Evolutionary conservation across 768 basidiomycete species (phyloP), one percentile per base, ranked within the genome.

Genomic region (Amanita exitialis): DNA sequence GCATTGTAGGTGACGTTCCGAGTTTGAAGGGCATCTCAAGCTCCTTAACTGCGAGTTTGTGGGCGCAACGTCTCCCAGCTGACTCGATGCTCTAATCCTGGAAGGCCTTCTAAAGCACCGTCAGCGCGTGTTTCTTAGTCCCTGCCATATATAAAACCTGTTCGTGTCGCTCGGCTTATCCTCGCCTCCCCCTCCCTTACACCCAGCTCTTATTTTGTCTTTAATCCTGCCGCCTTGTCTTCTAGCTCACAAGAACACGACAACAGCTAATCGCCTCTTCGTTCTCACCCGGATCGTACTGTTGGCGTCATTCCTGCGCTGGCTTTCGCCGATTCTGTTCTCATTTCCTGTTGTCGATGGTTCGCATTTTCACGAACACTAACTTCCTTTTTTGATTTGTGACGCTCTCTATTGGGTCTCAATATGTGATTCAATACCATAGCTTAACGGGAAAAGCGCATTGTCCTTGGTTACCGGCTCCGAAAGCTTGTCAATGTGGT

Each of bases 311-410:
- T 21, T 12, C 27, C n/a, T 16, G 18, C 12, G 2, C 34, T 20
- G 35, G 30, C 21, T 32, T 48, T 23, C 47, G 3, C 27, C 1
- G 7, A n/a, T 13, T 15, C 18, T 5, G 20, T 5, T n/a, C 10
- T 9, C 32, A 13, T 18, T 10, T 10, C 18, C 18, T 10, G 32
- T n/a, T 25, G 10, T 13, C n/a, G n/a, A 16, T 34, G 16, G 4
- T 23, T 23, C 1, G 4, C 23, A 41, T 28, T 6, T 28, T 23
- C 23, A 18, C 25, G 9, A 49, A 49, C 48, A 49, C 48, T 49
- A 49, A 41, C 38, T 49, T 49, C 48, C 48, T 49, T 34, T 49
- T 49, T 41, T n/a, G 49, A 44, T 44, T 16, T 3, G 41, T 21
- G n/a, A 18, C 30, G 8, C 35, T 32, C 36, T 4, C 9, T 18